Base-by-base conservation (phyloP, 1,284 basidiomycete species). In the Pyrrhoderma lamaoense region DNA sequence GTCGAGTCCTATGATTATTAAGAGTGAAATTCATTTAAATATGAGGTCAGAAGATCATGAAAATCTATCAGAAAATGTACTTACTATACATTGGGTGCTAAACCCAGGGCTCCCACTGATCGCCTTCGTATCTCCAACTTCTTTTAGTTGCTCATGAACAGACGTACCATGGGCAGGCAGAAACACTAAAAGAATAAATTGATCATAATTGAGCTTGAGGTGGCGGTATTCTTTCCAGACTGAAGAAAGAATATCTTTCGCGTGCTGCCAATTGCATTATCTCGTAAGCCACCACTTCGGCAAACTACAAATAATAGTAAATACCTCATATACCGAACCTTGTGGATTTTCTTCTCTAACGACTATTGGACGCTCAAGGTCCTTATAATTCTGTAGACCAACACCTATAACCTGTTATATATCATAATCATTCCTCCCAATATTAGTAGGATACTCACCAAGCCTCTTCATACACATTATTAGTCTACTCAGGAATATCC, bases 71-170 rank as follows among this genome's bases (percentile, higher is more conserved):
- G 23, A 21, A 31, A 40, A 60, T 11, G 21, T 19, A 36, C 43
- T 11, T 47, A 47, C 22, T 53, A 54, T 52, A 39, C 40, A 61
- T 47, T 23, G 52, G 34, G 38, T 56, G 18, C 34, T 57, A 49
- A 42, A 56, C 42, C 36, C 53, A 18, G 13, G 42, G 5, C 21
- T 47, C 5, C 38, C 27, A 31, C 27, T 31, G 11, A 31, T 11
- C 44, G 8, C 34, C 25, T 21, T 31, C 14, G 37, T 59, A 46
- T 37, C 53, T 25, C 50, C 60, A 55, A 22, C 42, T 40, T 14
- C 54, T 50, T 25, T 61, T 58, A 53, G 70, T 58, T 2, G 56
- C 52, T 23, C 49, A 42, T 49, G 31, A 8, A 51, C 22, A 22
- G 34, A 18, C 9, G 21, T 18, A n/a, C 45, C 46, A 22, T 34